Base-by-base conservation (phyloP, 1,284 basidiomycete genomes). In the Marasmius oreades region DNA sequence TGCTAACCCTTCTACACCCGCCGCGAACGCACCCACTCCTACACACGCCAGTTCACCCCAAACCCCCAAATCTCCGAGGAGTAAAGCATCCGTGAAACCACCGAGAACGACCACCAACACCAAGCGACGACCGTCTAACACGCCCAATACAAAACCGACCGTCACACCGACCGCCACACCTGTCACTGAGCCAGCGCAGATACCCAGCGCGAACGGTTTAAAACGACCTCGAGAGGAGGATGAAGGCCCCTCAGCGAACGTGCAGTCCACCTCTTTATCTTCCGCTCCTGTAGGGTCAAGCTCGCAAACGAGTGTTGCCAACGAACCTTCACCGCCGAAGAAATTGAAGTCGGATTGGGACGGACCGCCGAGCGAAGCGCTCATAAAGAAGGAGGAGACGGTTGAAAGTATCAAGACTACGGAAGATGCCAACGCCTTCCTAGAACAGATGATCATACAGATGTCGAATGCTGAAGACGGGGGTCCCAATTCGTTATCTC, bases 271-370 rank as follows among this genome's bases (percentile, higher is more conserved):
- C 16, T 53, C 69, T 18, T 59, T 64, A n/a, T 31, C 64, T 16
- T 63, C 66, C 2, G 63, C 64, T 42, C 48, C 56, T 31, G 33
- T 59, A 18, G 52, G 52, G 34, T 51, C 62, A 66, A 42, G 39
- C 14, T 42, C 39, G 39, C 39, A 42, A 20, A 52, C 70, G 14
- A 63, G 70, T 37, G 71, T 74, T 26, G 70, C 74, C 6, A 74
- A 76, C 57, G 79, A 81, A 53, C 82, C 82, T 8, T 85, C 85
- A 2, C 84, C 87, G 3, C 82, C 86, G 18, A 91, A 91, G 71
- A 82, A 85, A 52, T 64, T 70, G 42, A 90, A 85, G 74, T 81
- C 77, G 12, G 86, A 90, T 53, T 88, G 83, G 82, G 85, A 86
- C 47, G 80, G 79, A 16, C 73, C 78, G 39, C 70, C 77, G 8